phyloP scores from a whole-genome alignment of 306 rosid genomes.

The Oxytropis ochrocephala region DNA sequence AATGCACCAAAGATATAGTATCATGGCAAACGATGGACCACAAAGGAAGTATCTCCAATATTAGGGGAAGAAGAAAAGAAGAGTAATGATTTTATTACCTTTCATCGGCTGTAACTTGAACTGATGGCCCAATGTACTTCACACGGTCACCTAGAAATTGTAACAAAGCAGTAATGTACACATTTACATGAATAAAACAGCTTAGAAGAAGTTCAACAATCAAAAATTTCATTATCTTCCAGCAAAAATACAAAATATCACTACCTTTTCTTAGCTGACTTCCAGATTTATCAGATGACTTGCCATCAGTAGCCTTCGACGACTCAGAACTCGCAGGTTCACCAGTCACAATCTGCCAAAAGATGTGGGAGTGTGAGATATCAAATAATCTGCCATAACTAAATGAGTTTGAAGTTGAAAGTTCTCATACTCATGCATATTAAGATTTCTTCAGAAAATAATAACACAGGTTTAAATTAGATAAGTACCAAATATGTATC shows the following conservation, averaged over 20 bases:
- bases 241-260: not conserved
- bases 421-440: not conserved
- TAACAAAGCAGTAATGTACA: slow-evolving; percentile 15
- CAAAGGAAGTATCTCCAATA: not conserved
- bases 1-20: not conserved
- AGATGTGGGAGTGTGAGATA: not conserved
- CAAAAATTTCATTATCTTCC: not conserved
- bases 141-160: slow-evolving; percentile 75
- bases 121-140: slow-evolving; percentile 75
- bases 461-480: not conserved
- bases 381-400: not conserved
- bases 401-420: slow-evolving; percentile 7
- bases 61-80: slow-evolving; percentile 4
- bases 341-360: no score
- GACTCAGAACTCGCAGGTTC: no score
- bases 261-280: no score
- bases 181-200: not conserved
- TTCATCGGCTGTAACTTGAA: slow-evolving; percentile 48
- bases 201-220: not conserved
- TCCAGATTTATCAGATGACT: no score
- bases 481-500: not conserved
- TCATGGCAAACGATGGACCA: not conserved
- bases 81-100: slow-evolving; percentile 44
- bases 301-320: no score
- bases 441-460: not conserved